A percentile compares a stretch with the other conserved stretches of the same genome.
Conservation (phyloP, 2,329 filamentous ascomycete species). For the Hymenoscyphus scutula region DNA sequence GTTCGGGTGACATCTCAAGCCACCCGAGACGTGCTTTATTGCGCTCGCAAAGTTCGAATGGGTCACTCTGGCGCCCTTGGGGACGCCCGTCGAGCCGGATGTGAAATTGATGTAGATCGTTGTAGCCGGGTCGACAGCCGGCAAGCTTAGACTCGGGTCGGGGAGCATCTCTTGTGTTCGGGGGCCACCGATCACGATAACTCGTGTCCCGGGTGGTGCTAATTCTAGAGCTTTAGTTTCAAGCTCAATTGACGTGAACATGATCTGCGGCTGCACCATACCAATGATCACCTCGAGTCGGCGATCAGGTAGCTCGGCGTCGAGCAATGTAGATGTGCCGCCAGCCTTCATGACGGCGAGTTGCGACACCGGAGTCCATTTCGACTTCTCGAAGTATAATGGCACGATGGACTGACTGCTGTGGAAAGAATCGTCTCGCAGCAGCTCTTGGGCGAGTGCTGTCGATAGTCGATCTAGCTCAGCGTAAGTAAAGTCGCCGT, state of each 20-base stretch:
- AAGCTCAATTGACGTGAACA: background rate
- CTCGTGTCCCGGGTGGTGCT: too few relatives aligned
- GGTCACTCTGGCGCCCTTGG: constrained; percentile 28
- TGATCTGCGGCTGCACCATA: background rate
- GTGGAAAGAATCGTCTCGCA: constrained; percentile 15
- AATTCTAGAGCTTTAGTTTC: too few relatives aligned
- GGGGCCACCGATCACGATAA: too few relatives aligned
- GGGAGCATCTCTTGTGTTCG: too few relatives aligned
- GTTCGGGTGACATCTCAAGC: background rate
- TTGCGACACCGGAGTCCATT: constrained; percentile 23
- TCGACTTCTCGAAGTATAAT: constrained; percentile 28
- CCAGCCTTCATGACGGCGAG: constrained; percentile 30
- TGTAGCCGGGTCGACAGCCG: background rate
- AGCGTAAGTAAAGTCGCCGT: constrained; percentile 19
- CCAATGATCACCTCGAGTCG: constrained; percentile 14
- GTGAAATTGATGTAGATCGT: constrained; percentile 20
- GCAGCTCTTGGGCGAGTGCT: constrained; percentile 12
- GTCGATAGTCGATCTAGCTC: constrained; percentile 24
- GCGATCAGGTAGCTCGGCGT: constrained; percentile 28
- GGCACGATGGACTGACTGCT: constrained; percentile 17
- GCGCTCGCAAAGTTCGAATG: constrained; percentile 14
- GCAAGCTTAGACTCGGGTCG: too few relatives aligned
- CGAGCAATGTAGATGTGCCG: constrained; percentile 30
- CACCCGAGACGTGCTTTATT: background rate
- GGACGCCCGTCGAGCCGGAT: constrained; percentile 32